Conservation (phyloP, 2,329 filamentous ascomycete genomes). For the Microcyclospora pomicola region DNA sequence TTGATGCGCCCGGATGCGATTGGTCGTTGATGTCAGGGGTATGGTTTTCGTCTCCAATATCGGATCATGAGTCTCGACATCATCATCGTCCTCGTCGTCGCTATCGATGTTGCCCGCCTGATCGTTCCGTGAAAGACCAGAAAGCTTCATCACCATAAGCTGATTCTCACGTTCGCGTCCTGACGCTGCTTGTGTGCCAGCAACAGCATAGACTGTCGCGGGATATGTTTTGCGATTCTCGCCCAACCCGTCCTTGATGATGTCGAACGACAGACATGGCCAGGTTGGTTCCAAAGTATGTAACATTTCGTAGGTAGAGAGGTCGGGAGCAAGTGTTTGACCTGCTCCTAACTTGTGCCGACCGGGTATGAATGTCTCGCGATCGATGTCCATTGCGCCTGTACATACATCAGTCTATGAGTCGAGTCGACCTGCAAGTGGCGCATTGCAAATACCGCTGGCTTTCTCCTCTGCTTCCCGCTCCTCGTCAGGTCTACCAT, state of each 20-base stretch:
- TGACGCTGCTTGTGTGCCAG: slow-evolving; percentile 80
- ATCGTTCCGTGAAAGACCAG: slow-evolving; percentile 79
- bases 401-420: slow-evolving; percentile 5
- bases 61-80: slow-evolving; percentile 64
- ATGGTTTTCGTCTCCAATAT: slow-evolving; percentile 89
- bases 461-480: slow-evolving; percentile 76
- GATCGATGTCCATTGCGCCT: slow-evolving; percentile 85
- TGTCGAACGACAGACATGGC: slow-evolving; percentile 94
- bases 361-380: slow-evolving; percentile 90
- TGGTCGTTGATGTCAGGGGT: slow-evolving; percentile 74
- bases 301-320: slow-evolving; percentile 94
- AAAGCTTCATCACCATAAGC: slow-evolving; percentile 92
- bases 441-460: slow-evolving; percentile 31
- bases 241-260: slow-evolving; percentile 72
- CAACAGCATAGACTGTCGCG: slow-evolving; percentile 85
- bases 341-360: slow-evolving; percentile 81
- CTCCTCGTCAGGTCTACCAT: slow-evolving; percentile 83
- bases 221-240: slow-evolving; percentile 88
- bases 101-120: slow-evolving; percentile 53
- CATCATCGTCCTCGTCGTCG: slow-evolving; percentile 54
- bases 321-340: slow-evolving; percentile 80
- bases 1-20: slow-evolving; percentile 82
- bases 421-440: neutral
- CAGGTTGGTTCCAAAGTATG: slow-evolving; percentile 88
- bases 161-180: slow-evolving; percentile 71